phyloP scores from a whole-genome alignment of 176 grass and related monocot genomes.

The Tillandsia leiboldiana region DNA sequence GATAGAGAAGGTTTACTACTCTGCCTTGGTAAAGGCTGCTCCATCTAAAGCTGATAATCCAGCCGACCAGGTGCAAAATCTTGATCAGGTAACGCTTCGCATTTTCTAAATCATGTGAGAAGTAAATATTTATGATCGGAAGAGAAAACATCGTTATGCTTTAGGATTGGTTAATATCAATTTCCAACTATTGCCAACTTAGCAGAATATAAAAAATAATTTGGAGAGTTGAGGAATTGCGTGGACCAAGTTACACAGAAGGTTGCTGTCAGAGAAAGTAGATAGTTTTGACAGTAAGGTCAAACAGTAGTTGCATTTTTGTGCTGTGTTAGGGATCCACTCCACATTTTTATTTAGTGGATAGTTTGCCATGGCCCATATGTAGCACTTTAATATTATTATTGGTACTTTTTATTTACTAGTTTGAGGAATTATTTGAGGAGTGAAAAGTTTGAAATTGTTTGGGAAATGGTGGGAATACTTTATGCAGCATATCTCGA shows the following conservation, averaged over 20 bases:
- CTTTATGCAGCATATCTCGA: too few relatives aligned
- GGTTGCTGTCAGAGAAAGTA: neutral
- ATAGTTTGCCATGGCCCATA: too few relatives aligned
- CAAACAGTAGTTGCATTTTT: neutral
- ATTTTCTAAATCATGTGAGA: neutral
- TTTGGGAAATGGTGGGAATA: too few relatives aligned
- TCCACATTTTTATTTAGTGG: too few relatives aligned
- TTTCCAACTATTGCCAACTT: neutral
- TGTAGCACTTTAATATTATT: too few relatives aligned
- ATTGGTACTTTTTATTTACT: too few relatives aligned
- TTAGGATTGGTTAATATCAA: neutral
- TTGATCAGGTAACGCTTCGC: conserved; percentile 60
- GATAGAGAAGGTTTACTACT: conserved; percentile 83
- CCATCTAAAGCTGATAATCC: conserved; percentile 55
- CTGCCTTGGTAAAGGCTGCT: conserved; percentile 83
- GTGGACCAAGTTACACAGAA: neutral
- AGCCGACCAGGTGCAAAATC: conserved; percentile 56
- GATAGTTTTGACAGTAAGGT: neutral
- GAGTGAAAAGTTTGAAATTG: too few relatives aligned
- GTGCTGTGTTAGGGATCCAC: too few relatives aligned
- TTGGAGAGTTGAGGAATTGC: neutral
- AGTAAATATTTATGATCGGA: neutral
- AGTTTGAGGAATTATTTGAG: too few relatives aligned
- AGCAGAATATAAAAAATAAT: neutral
- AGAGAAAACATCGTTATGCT: neutral